These are phyloP conservation scores for Euptelea pleiosperma DNA, from an alignment of 164 flowering plant genomes.

Conservation along the genomic window DNA sequence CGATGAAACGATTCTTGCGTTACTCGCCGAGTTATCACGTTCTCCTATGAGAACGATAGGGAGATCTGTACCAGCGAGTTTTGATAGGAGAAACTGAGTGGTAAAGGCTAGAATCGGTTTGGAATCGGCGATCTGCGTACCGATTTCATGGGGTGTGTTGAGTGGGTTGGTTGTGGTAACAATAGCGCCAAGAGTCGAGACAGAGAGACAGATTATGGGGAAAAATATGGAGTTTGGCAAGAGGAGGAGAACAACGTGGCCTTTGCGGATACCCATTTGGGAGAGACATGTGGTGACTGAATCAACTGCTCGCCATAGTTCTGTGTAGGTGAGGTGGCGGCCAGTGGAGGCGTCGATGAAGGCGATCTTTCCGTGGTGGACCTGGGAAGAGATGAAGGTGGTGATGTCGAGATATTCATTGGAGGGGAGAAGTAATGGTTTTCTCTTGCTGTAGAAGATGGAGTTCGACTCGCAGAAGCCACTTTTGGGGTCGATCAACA, in stretches of 20 bases:
- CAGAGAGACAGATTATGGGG: slow-evolving; percentile 71
- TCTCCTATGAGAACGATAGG: slow-evolving; percentile 51
- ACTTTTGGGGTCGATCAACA: slow-evolving; percentile 32
- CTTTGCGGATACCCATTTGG: slow-evolving; percentile 61
- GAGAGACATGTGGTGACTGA: slow-evolving; percentile 55
- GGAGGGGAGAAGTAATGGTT: slow-evolving; percentile 46
- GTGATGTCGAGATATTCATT: slow-evolving; percentile 48
- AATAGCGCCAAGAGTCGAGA: slow-evolving; percentile 80
- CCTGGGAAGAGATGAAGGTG: slow-evolving; percentile 75
- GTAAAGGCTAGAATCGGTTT: slow-evolving; percentile 75
- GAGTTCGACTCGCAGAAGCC: slow-evolving; percentile 62
- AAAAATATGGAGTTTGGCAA: slow-evolving; percentile 87
- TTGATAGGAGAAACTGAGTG: slow-evolving; percentile 45
- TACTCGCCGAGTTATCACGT: not conserved
- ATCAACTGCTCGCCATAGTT: slow-evolving; percentile 65
- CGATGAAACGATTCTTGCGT: slow-evolving; percentile 20
- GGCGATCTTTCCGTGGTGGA: slow-evolving; percentile 65
- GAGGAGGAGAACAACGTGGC: slow-evolving; percentile 78
- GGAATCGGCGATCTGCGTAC: slow-evolving; percentile 70
- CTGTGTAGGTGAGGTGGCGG: slow-evolving; percentile 51
- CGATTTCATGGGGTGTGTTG: slow-evolving; percentile 71
- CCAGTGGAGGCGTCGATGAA: slow-evolving; percentile 86
- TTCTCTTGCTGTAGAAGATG: slow-evolving; percentile 66
- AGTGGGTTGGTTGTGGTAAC: slow-evolving; percentile 91
- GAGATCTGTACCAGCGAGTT: slow-evolving; percentile 50